Evolutionary conservation across 2,329 filamentous ascomycete genomes (phyloP).

Genomic region (Xylaria sp.): DNA sequence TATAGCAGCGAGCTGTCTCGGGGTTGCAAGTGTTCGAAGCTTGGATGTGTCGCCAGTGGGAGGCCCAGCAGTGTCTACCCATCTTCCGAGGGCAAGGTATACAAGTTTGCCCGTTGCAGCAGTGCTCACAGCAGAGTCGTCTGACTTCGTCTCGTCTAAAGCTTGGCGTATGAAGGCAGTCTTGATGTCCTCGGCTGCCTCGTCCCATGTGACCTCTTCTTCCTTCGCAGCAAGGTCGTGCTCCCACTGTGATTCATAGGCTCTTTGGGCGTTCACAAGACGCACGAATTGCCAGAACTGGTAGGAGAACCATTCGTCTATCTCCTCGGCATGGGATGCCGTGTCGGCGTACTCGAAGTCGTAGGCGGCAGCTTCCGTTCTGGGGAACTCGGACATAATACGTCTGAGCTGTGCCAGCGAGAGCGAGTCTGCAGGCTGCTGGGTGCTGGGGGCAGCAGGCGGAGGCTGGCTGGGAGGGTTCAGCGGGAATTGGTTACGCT

Average conservation of each 20-base stretch:
- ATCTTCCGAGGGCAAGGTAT: conserved; percentile 74
- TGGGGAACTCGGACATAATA: conserved; percentile 79
- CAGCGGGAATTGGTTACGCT: conserved; percentile 48
- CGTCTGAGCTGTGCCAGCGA: conserved; percentile 79
- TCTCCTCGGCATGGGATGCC: conserved; percentile 82
- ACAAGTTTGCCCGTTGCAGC: conserved; percentile 67
- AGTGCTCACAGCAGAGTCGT: conserved; percentile 61
- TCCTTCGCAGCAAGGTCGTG: conserved; percentile 58
- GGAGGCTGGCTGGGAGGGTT: conserved; percentile 47
- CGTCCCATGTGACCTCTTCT: conserved; percentile 71
- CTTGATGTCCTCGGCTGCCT: conserved; percentile 67
- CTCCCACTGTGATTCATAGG: conserved; percentile 82
- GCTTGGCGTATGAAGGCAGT: conserved; percentile 67
- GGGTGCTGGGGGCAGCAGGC: conserved; percentile 42
- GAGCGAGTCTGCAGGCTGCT: conserved; percentile 71
- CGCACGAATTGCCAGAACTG: conserved; percentile 86
- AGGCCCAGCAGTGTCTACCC: conserved; percentile 73
- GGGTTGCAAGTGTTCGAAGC: conserved; percentile 60
- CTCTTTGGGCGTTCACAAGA: conserved; percentile 77
- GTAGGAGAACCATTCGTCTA: conserved; percentile 98
- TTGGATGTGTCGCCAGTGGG: conserved; percentile 57
- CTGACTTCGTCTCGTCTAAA: conserved; percentile 58
- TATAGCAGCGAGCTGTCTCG: conserved; percentile 69
- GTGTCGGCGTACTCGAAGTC: conserved; percentile 85
- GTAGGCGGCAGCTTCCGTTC: conserved; percentile 77